phyloP scores from a whole-genome alignment of 805 yeast genomes.

The Brettanomyces nanus region DNA sequence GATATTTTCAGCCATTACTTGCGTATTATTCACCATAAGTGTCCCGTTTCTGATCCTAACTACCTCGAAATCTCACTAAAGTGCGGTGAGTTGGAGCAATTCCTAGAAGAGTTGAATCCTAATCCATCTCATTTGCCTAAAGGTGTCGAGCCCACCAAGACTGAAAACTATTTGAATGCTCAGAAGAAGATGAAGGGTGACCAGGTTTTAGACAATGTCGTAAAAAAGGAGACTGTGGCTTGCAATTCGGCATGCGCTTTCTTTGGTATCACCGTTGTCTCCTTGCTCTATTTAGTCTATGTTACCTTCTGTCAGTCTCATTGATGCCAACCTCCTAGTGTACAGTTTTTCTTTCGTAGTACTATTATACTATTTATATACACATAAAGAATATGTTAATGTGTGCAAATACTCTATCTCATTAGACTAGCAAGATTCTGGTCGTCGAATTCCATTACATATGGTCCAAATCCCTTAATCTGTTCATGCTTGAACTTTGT shows the following conservation, averaged over 20 bases:
- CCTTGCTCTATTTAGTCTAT: constrained; percentile 10
- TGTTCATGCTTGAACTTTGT: constrained; percentile 5
- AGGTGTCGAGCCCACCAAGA: constrained; percentile 39
- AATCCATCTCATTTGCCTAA: constrained; percentile 41
- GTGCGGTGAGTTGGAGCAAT: constrained; percentile 85
- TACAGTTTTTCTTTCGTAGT: neutral
- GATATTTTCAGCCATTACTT: constrained; percentile 69
- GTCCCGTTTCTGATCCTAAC: constrained; percentile 77
- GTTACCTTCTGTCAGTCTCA: neutral
- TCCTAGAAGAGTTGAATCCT: constrained; percentile 72
- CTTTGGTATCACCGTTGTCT: constrained; percentile 15
- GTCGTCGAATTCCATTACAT: constrained; percentile 9
- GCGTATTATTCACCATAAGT: constrained; percentile 68
- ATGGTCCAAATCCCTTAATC: constrained; percentile 9
- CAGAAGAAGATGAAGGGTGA: constrained; percentile 33
- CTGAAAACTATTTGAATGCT: constrained; percentile 41
- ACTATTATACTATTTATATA: no score
- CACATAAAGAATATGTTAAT: no score
- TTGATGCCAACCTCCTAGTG: neutral
- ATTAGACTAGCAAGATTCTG: neutral
- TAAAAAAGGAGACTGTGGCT: constrained; percentile 13
- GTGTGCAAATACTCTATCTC: neutral
- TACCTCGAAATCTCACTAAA: constrained; percentile 75
- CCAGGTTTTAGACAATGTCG: constrained; percentile 11
- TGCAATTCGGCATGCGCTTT: constrained; percentile 12